phyloP scores from a whole-genome alignment of 164 flowering plant species.

The Sextonia rubra region DNA sequence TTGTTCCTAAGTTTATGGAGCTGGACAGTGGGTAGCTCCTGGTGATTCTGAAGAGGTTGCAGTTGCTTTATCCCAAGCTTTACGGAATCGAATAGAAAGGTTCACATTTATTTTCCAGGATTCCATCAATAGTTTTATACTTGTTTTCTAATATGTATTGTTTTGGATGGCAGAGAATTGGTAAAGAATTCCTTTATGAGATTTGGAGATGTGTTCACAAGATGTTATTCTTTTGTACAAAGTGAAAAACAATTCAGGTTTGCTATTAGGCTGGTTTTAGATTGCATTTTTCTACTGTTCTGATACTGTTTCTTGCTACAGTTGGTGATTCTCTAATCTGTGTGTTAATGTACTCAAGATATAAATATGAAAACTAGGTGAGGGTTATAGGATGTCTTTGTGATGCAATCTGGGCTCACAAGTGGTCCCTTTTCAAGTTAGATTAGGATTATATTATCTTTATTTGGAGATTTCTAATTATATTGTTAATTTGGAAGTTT shows the following conservation, averaged over 20 bases:
- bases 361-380: neutral
- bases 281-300: neutral
- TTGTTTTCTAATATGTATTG: constrained; percentile 4
- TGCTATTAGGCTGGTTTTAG: constrained; percentile 3
- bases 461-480: too few species aligned
- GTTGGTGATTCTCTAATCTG: neutral
- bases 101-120: constrained; percentile 17
- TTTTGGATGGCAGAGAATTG: constrained; percentile 56
- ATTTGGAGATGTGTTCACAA: constrained; percentile 90
- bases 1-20: constrained; percentile 54
- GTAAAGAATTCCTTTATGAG: constrained; percentile 66
- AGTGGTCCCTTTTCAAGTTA: too few species aligned
- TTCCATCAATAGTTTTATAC: neutral
- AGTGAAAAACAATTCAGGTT: constrained; percentile 77
- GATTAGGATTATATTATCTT: too few species aligned
- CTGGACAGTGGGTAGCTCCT: constrained; percentile 95
- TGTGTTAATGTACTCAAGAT: neutral
- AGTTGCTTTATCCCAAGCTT: constrained; percentile 85
- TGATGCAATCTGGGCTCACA: too few species aligned
- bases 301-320: neutral
- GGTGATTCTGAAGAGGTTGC: constrained; percentile 98
- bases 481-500: too few species aligned
- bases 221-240: constrained; percentile 52
- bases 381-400: neutral
- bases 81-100: constrained; percentile 90